phyloP scores from a whole-genome alignment of 1,284 basidiomycete genomes.

The Trichosporon sp. region DNA sequence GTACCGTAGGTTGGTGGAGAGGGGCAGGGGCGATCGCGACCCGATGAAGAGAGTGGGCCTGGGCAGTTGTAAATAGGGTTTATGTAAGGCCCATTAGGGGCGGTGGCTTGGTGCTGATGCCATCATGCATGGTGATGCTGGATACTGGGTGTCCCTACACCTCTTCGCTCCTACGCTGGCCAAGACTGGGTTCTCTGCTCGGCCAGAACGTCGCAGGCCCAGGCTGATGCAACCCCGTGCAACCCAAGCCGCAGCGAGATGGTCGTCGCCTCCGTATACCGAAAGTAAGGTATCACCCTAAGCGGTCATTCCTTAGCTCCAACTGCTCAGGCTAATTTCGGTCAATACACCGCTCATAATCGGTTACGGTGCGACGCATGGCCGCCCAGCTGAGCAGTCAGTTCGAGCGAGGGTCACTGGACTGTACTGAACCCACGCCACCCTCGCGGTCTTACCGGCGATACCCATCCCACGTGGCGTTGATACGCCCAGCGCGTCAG shows the following conservation, averaged over 20 bases:
- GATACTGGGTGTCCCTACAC: too few relatives aligned
- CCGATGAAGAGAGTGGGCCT: constrained; percentile 1
- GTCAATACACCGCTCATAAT: background rate
- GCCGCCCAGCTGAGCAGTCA: too few relatives aligned
- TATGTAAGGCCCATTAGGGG: background rate
- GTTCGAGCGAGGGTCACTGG: too few relatives aligned
- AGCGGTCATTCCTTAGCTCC: background rate
- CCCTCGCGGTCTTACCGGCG: background rate
- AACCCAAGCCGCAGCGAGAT: background rate
- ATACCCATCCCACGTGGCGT: background rate
- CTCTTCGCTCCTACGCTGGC: too few relatives aligned
- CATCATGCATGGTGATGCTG: background rate
- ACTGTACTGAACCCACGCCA: too few relatives aligned
- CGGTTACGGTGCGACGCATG: background rate
- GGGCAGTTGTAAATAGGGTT: background rate
- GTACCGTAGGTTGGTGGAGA: background rate
- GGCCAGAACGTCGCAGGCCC: background rate
- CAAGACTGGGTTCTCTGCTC: background rate
- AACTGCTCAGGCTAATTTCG: constrained; percentile 3
- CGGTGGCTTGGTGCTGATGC: background rate
- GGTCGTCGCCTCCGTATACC: background rate
- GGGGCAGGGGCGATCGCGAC: background rate
- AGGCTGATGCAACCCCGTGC: background rate
- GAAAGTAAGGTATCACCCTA: background rate
- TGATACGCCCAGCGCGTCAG: background rate